phyloP scores from a whole-genome alignment of 331 rosid genomes.

The Malus hybrid region DNA sequence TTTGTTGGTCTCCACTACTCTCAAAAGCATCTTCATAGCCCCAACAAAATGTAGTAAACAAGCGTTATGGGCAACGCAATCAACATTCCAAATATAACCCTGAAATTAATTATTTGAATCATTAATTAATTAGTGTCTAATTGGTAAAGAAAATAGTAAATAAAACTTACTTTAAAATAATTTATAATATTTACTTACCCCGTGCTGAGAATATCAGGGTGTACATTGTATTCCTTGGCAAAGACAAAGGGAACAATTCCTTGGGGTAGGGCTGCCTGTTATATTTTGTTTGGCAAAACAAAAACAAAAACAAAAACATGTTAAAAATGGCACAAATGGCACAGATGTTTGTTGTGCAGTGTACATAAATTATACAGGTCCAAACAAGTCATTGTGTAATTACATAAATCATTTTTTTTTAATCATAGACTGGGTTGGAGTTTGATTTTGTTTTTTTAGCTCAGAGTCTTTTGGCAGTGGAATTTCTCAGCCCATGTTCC shows the following conservation, averaged over 20 bases:
- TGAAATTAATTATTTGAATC: slow-evolving; percentile 21
- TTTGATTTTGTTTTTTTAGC: not conserved
- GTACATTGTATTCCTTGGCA: slow-evolving; percentile 82
- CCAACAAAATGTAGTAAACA: slow-evolving; percentile 69
- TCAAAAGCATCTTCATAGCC: slow-evolving; percentile 32
- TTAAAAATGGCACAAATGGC: slow-evolving; percentile 22
- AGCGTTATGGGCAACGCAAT: slow-evolving; percentile 78
- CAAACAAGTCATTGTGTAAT: not conserved
- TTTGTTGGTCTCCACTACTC: not conserved
- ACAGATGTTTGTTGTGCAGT: slow-evolving; percentile 19
- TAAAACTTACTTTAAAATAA: not conserved
- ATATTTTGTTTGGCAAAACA: slow-evolving; percentile 16
- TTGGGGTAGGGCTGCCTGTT: slow-evolving; percentile 94
- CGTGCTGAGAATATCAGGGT: slow-evolving; percentile 85
- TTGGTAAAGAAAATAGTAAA: slow-evolving; percentile 20
- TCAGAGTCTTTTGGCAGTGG: not conserved
- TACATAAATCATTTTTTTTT: not conserved
- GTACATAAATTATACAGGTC: not conserved
- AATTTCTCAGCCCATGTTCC: not conserved
- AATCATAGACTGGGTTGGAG: not conserved
- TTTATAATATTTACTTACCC: slow-evolving; percentile 31
- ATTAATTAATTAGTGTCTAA: not conserved
- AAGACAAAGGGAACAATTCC: slow-evolving; percentile 93
- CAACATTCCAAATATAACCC: slow-evolving; percentile 77
- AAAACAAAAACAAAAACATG: slow-evolving; percentile 18